Evolutionary conservation across 1,139 yeast genomes (phyloP), one percentile per base, ranked within the genome.

Genomic region (Geotrichum carabidarum): DNA sequence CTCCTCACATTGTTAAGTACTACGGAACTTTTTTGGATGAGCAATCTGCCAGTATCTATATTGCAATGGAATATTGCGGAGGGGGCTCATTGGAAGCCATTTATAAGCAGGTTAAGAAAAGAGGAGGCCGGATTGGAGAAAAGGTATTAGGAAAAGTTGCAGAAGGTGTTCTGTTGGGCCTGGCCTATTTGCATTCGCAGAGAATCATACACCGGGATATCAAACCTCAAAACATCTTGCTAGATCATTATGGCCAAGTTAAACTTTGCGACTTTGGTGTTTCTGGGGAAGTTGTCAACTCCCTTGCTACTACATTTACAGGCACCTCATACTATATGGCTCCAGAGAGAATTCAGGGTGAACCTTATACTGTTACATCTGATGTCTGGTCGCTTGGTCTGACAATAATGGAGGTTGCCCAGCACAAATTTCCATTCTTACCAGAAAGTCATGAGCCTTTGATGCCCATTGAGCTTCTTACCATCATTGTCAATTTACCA

Each of bases 301-400:
- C 97, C 0, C 74, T 93, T 50, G 98, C 98, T 1, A 87, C 96
- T 0, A 93, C 99, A 0, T 93, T 91, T 67, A 94, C 96, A 0
- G 99, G 99, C 0, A 93, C 99, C 0, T 91, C 95, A 22, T 91
- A 88, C 68, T 93, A 93, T 70, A 93, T 93, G 99, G 98, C 98
- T 0, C 99, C 99, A 0, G 99, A 93, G 69, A 78, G 99, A 63
- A 90, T 93, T 48, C 88, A 87, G 74, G 97, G 97, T 36, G 91
- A 89, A 65, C 93, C 96, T 1, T 93, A 93, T 66, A 85, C 95
- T 11, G 96, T 91, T 2, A 87, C 96, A 1, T 84, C 95, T 63
- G 99, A 93, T 68, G 93, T 93, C 15, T 93, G 99, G 99, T 90
- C 97, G 1, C 73, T 93, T 37, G 99, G 99, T 0, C 75, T 93